These are phyloP conservation scores for Arthrobotrys sinensis DNA, from an alignment of 2,329 filamentous ascomycete species.

Conservation along the genomic window DNA sequence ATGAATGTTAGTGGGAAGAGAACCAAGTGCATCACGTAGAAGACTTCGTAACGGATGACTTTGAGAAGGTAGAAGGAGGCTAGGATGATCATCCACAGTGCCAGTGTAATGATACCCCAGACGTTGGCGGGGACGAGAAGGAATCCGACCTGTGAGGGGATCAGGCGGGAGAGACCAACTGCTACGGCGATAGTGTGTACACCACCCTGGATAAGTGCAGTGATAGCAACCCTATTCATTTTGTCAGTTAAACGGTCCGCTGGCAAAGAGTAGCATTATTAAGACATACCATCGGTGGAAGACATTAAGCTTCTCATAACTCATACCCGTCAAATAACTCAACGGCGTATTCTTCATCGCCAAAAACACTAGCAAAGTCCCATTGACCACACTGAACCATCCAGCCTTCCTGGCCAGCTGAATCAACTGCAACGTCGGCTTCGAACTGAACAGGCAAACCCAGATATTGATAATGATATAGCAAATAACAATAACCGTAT, in stretches of 20 bases:
- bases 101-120: constrained; percentile 59
- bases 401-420: constrained; percentile 55
- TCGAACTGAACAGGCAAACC: constrained; percentile 56
- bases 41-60: constrained; percentile 59
- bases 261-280: too few relatives aligned
- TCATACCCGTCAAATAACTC: constrained; percentile 55
- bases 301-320: constrained; percentile 60
- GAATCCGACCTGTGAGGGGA: constrained; percentile 58
- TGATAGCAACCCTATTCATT: constrained; percentile 53
- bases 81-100: constrained; percentile 59
- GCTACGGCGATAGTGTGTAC: constrained; percentile 59
- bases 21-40: constrained; percentile 54
- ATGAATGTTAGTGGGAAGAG: constrained; percentile 59
- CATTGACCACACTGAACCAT: constrained; percentile 60
- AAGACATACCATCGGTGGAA: constrained; percentile 56
- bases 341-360: constrained; percentile 61
- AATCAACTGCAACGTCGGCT: constrained; percentile 55
- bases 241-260: constrained; percentile 3
- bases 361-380: constrained; percentile 56
- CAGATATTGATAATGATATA: constrained; percentile 54
- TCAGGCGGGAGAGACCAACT: constrained; percentile 57
- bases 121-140: constrained; percentile 54
- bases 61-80: constrained; percentile 61
- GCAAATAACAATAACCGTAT: constrained; percentile 53
- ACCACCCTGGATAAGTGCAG: constrained; percentile 51